A percentile compares a stretch with the other conserved stretches of the same genome.
These are phyloP conservation scores for Pseudogymnoascus sp. DNA, from an alignment of 2,329 filamentous ascomycete genomes.

Conservation along the genomic window DNA sequence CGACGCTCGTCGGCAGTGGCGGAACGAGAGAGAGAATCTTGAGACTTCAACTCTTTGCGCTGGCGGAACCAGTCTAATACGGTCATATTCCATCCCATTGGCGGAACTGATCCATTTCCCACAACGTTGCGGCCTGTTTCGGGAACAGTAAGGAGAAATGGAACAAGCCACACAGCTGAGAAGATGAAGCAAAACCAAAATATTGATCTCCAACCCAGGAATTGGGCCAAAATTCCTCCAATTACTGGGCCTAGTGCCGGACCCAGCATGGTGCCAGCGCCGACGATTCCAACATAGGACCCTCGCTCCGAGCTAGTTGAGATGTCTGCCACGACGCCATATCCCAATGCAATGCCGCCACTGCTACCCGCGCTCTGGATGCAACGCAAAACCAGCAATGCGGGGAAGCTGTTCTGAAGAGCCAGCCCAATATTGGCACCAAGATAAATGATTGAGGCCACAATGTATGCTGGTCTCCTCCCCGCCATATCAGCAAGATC, in stretches of 20 bases:
- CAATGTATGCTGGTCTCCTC: slow-evolving; percentile 42
- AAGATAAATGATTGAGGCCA: slow-evolving; percentile 43
- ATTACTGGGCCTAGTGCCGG: slow-evolving; percentile 34
- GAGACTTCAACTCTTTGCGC: slow-evolving; percentile 21
- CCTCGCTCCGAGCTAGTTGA: slow-evolving; percentile 62
- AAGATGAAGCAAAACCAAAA: slow-evolving; percentile 40
- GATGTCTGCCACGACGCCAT: slow-evolving; percentile 65
- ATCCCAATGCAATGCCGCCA: slow-evolving; percentile 58
- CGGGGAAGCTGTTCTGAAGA: slow-evolving; percentile 37
- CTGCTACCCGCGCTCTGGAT: slow-evolving; percentile 28
- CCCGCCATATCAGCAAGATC: slow-evolving; percentile 38
- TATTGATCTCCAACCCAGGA: slow-evolving; percentile 37
- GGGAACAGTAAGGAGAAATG: not conserved
- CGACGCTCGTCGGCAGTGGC: slow-evolving; percentile 28
- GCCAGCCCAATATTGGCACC: slow-evolving; percentile 45
- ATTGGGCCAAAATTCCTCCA: slow-evolving; percentile 38
- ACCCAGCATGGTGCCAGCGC: slow-evolving; percentile 39
- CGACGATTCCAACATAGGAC: slow-evolving; percentile 61
- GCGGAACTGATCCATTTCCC: slow-evolving; percentile 42
- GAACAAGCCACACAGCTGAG: slow-evolving; percentile 11
- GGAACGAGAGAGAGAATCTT: slow-evolving; percentile 21
- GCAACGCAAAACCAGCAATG: slow-evolving; percentile 18
- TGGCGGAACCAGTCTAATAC: slow-evolving; percentile 38
- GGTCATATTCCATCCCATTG: slow-evolving; percentile 50
- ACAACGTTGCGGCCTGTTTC: slow-evolving; percentile 29